Evolutionary conservation across 2,329 filamentous ascomycete species (phyloP), one percentile per base, ranked within the genome.

Genomic region (Colletotrichum trifolii): DNA sequence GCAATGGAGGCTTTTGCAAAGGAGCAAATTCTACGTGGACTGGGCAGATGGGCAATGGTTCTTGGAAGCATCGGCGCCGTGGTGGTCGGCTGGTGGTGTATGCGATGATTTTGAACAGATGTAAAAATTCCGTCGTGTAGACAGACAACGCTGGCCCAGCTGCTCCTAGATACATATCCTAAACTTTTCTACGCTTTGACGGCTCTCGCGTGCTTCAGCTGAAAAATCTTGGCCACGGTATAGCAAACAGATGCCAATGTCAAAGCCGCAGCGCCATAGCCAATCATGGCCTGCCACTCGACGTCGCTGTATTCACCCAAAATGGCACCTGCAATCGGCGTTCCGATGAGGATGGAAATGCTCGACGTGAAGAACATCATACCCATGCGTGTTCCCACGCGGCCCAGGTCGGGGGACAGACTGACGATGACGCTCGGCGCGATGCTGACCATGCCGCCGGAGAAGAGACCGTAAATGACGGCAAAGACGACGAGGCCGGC

Each of bases 301-400:
- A 36, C 13, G 12, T 59, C 60, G 13, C 54, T 54, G 38, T 66
- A 60, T 4, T 49, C 65, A 12, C 65, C 65, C 3, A 69, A 13
- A 12, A 73, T 70, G 25, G 66, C 66, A 3, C 85, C 73, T 81
- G 70, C 81, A 81, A 63, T 84, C 77, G 46, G 78, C 74, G 43
- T 86, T 13, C 73, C 70, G 33, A 85, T 67, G 78, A 87, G 70
- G 81, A 85, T 47, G 80, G 84, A 6, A 79, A 87, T 74, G 78
- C 71, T 69, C 36, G 62, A 60, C 11, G 67, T 59, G 42, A 70
- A 68, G 36, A 71, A 69, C 15, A 64, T 71, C 77, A 79, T 79
- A 7, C 78, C 78, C 38, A 79, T 73, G 40, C 78, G 63, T 4
- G 74, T 76, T 25, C 78, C 78, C 13, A 75, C 66, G 10, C 68